Conservation (phyloP, 371 early-diverging fungal species). For the Chytridiales sp. region DNA sequence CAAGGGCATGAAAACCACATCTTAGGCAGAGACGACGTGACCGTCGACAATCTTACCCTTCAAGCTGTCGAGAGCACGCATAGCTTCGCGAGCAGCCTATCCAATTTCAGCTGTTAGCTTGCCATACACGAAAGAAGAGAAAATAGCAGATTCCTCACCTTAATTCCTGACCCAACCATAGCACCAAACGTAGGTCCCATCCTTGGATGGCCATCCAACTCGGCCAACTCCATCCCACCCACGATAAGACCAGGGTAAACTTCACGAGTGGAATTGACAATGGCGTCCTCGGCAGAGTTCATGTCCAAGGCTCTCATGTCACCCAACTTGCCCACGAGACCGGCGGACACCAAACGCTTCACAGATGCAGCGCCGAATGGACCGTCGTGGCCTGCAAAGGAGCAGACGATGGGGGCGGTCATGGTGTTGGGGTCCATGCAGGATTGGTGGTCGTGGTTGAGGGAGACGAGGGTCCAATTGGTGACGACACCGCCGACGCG, state of each 20-base stretch:
- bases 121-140: neutral
- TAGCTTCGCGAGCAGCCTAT: constrained; percentile 23
- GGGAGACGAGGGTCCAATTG: constrained; percentile 74
- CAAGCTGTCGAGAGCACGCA: constrained; percentile 14
- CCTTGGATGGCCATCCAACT: constrained; percentile 56
- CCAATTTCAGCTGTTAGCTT: neutral
- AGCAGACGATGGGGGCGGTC: constrained; percentile 68
- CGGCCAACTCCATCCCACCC: constrained; percentile 41
- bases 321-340: constrained; percentile 57
- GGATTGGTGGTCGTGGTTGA: constrained; percentile 61
- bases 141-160: constrained; percentile 32
- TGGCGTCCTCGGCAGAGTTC: constrained; percentile 70
- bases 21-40: constrained; percentile 5
- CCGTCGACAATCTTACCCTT: constrained; percentile 27
- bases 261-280: constrained; percentile 68
- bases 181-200: constrained; percentile 78
- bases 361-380: constrained; percentile 73
- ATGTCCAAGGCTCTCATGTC: constrained; percentile 74
- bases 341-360: constrained; percentile 66
- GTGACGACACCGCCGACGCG: constrained; percentile 65
- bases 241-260: constrained; percentile 69
- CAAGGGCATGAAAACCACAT: too few species aligned
- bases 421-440: constrained; percentile 80
- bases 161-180: constrained; percentile 71
- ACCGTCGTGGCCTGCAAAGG: constrained; percentile 69